Conservation (phyloP, 306 rosid genomes). For the Fagus sylvatica region DNA sequence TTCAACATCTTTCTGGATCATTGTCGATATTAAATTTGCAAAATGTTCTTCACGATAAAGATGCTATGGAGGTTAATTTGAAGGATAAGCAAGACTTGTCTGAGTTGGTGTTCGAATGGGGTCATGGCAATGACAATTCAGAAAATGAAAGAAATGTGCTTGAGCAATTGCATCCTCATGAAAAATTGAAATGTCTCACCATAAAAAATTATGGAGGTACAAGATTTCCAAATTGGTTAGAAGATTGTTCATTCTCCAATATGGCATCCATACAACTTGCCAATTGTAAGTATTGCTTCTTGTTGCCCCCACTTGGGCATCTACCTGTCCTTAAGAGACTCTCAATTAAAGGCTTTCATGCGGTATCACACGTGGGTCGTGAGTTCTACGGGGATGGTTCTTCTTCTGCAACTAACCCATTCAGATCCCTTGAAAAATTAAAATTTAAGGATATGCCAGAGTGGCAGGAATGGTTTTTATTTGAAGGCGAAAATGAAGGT, state of each 20-base stretch:
- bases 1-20: no score
- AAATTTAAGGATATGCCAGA: no score
- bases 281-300: neutral
- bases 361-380: neutral
- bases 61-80: no score
- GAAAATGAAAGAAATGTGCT: neutral
- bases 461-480: no score
- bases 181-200: neutral
- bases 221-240: neutral
- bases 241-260: neutral
- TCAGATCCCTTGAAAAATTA: no score
- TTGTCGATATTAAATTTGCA: no score
- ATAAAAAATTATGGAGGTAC: neutral
- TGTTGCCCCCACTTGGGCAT: constrained; percentile 1
- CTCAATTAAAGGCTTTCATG: neutral
- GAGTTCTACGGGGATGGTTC: neutral
- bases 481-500: no score
- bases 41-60: no score
- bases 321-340: neutral
- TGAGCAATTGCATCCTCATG: neutral
- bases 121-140: neutral
- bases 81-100: no score
- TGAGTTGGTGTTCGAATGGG: no score
- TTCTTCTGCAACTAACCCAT: neutral
- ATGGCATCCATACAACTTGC: neutral